Evolutionary conservation across 2,329 filamentous ascomycete genomes (phyloP).

Genomic region (Penicillium sclerotiorum): DNA sequence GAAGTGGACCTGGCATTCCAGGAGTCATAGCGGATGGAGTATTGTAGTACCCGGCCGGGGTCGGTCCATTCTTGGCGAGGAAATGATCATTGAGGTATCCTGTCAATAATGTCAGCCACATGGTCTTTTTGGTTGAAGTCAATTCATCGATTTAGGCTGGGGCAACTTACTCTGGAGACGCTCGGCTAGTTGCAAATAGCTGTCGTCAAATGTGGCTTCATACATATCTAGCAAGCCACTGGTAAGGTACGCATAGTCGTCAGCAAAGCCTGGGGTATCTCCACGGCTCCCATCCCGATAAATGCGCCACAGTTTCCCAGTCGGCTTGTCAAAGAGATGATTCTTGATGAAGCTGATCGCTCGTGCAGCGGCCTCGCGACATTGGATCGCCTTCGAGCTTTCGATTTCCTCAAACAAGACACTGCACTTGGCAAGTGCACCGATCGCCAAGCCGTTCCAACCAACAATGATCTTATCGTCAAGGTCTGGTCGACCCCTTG

Average conservation of each 20-base stretch:
- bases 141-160: background rate
- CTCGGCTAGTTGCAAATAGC: constrained; percentile 78
- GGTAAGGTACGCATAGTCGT: constrained; percentile 91
- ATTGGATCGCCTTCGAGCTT: constrained; percentile 60
- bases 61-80: constrained; percentile 62
- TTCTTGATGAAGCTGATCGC: constrained; percentile 72
- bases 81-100: constrained; percentile 75
- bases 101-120: constrained; percentile 32
- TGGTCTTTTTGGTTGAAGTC: background rate
- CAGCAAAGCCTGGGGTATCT: constrained; percentile 74
- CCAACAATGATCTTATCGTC: constrained; percentile 87
- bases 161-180: constrained; percentile 67
- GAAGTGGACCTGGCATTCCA: constrained; percentile 63
- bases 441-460: constrained; percentile 88
- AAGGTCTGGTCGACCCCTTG: constrained; percentile 73
- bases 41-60: constrained; percentile 45
- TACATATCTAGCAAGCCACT: constrained; percentile 82
- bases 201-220: constrained; percentile 75
- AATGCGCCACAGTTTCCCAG: constrained; percentile 70
- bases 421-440: constrained; percentile 75
- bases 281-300: constrained; percentile 68
- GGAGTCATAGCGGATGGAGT: constrained; percentile 55
- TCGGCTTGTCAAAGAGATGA: constrained; percentile 69
- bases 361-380: constrained; percentile 65
- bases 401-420: constrained; percentile 66